Base-by-base conservation (phyloP, 768 basidiomycete species). In the Lactifluus volemus region DNA sequence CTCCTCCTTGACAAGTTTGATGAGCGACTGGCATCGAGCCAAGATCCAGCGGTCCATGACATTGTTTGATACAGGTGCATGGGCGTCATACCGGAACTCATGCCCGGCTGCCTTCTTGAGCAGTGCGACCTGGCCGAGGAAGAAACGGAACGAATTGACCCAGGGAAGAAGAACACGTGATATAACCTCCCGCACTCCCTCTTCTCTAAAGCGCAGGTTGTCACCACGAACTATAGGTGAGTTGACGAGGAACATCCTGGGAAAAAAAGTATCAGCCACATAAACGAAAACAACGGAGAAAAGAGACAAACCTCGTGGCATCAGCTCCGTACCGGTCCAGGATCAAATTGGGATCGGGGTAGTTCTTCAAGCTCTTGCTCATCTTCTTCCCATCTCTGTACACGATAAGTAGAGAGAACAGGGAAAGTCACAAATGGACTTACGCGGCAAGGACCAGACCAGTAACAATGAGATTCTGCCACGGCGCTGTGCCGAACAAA, bases 1-100 rank as follows among this genome's bases (percentile, higher is more conserved):
- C 77, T 99, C 96, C 70, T 88, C 79, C 62, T 84, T 84, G 61
- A 99, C 95, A 58, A 94, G 78, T 69, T 84, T 81, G 77, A 98
- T 98, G 67, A 98, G 81, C 8, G 92, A 94, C 74, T 99, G 97
- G 71, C 97, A 98, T n/a, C 93, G 81, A 14, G 97, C 97, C 49
- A 99, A 83, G 70, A 98, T 89, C 97, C 97, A 98, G 44, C 91
- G 82, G 70, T 99, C 97, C 96, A 98, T 98, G 69, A 98, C 94
- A 70, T 98, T 99, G 67, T 75, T 81, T 14, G 91, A 89, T 19
- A 88, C 76, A 6, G 87, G 81, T 0, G 89, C 89, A 67, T 92
- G 84, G n/a, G 89, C 80, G 69, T 97, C 83, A 73, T 98, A 98
- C 64, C 79, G 77, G 77, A 98, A 98, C 52, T 85, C 82, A 62